These are phyloP conservation scores for Leccinum pachyderme DNA, from an alignment of 1,284 basidiomycete species.

Conservation along the genomic window DNA sequence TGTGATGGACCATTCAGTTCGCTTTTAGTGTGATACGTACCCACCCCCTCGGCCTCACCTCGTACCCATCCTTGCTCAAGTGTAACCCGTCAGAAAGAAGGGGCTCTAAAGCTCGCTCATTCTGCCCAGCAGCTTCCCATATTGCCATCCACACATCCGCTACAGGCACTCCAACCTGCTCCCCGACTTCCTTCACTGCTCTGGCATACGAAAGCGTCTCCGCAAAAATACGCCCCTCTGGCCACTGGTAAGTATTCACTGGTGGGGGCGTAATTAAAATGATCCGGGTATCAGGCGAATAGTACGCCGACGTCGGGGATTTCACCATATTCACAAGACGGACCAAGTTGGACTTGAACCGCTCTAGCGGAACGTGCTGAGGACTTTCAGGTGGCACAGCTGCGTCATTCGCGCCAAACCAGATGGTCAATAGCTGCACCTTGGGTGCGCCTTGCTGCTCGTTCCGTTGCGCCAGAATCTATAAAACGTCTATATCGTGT, in stretches of 20 bases:
- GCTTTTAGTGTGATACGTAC: background rate
- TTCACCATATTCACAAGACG: slow-evolving; percentile 62
- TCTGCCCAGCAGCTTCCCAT: slow-evolving; percentile 63
- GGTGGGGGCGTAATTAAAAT: slow-evolving; percentile 86
- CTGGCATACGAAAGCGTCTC: slow-evolving; percentile 67
- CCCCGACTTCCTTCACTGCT: slow-evolving; percentile 62
- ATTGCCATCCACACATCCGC: slow-evolving; percentile 71
- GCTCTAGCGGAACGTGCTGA: slow-evolving; percentile 72
- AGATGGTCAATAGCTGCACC: slow-evolving; percentile 75
- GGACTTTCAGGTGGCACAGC: slow-evolving; percentile 54
- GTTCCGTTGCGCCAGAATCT: slow-evolving; percentile 57
- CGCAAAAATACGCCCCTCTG: slow-evolving; percentile 55
- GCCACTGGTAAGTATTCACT: slow-evolving; percentile 60
- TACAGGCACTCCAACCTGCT: slow-evolving; percentile 51
- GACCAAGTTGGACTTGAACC: slow-evolving; percentile 66
- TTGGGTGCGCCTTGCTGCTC: slow-evolving; percentile 51
- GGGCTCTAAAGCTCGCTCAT: slow-evolving; percentile 47
- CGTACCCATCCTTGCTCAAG: slow-evolving; percentile 68
- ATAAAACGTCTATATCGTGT: background rate
- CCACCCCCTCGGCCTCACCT: slow-evolving; percentile 37
- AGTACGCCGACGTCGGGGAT: slow-evolving; percentile 59
- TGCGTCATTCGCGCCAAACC: slow-evolving; percentile 87
- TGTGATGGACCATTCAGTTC: slow-evolving; percentile 30
- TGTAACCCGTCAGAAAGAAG: slow-evolving; percentile 77
- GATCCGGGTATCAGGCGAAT: slow-evolving; percentile 75